These are phyloP conservation scores for Plectranthus barbatus DNA, from an alignment of 257 asterid genomes.

Conservation along the genomic window DNA sequence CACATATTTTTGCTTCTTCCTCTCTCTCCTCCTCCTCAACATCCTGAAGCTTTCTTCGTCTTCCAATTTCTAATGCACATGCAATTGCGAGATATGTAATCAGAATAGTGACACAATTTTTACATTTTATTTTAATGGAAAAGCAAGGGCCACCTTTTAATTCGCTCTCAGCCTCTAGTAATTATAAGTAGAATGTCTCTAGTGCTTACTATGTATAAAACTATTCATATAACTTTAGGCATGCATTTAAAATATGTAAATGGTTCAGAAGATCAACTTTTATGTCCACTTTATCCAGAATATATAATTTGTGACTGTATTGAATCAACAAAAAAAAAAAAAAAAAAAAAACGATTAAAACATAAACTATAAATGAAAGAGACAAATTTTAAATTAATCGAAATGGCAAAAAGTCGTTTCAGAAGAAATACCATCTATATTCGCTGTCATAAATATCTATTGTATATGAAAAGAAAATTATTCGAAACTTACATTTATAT, in stretches of 20 bases:
- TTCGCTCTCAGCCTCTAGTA: neutral
- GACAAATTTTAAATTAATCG: neutral
- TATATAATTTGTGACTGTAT: neutral
- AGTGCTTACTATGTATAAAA: neutral
- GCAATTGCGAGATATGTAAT: neutral
- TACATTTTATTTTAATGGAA: neutral
- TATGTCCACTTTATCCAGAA: neutral
- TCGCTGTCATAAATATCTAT: too few species aligned
- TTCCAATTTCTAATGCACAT: constrained; percentile 42
- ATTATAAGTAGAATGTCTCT: neutral
- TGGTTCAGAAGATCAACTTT: neutral
- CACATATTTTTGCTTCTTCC: constrained; percentile 75
- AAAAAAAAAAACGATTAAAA: neutral
- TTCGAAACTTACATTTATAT: constrained; percentile 43
- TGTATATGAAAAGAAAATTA: neutral
- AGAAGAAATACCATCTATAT: neutral
- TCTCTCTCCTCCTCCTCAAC: constrained; percentile 59
- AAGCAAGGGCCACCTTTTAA: neutral
- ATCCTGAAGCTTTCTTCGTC: constrained; percentile 68
- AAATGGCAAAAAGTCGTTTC: neutral
- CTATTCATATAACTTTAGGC: neutral
- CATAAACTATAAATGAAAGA: neutral
- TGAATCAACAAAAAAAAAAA: neutral
- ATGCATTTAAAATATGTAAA: neutral
- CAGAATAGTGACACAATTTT: neutral